phyloP scores from a whole-genome alignment of 2,329 filamentous ascomycete genomes.

The Pseudopyricularia cyperi region DNA sequence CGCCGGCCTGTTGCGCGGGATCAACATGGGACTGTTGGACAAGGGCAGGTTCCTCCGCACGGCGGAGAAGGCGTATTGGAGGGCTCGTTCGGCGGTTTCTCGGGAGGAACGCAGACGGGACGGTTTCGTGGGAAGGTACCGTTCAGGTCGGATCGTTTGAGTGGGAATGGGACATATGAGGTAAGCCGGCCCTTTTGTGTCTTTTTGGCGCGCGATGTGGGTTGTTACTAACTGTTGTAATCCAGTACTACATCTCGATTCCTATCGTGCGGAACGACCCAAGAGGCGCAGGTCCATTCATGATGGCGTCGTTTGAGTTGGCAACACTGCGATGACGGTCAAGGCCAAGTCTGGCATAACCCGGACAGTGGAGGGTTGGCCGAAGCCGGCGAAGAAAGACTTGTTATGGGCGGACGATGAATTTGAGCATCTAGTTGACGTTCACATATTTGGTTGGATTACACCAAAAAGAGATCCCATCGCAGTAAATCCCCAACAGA shows the following conservation, averaged over 20 bases:
- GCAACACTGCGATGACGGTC: neutral
- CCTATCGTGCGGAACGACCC: neutral
- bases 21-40: neutral
- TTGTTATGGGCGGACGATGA: too few relatives aligned
- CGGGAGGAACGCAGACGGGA: neutral
- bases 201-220: too few relatives aligned
- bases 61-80: neutral
- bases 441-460: too few relatives aligned
- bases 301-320: neutral
- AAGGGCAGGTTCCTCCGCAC: neutral
- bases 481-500: too few relatives aligned
- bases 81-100: neutral
- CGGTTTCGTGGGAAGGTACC: neutral
- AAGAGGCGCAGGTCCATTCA: neutral
- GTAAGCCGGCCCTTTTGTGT: too few relatives aligned
- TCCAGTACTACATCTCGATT: conserved; percentile 1
- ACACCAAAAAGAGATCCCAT: too few relatives aligned
- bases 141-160: conserved; percentile 1
- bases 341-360: too few relatives aligned
- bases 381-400: too few relatives aligned
- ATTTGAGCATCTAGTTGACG: too few relatives aligned
- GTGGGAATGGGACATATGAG: neutral
- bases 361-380: too few relatives aligned
- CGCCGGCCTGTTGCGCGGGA: conserved; percentile 27
- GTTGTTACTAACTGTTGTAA: neutral